Base-by-base conservation (phyloP, 1,139 yeast genomes). In the Pichia norvegensis region DNA sequence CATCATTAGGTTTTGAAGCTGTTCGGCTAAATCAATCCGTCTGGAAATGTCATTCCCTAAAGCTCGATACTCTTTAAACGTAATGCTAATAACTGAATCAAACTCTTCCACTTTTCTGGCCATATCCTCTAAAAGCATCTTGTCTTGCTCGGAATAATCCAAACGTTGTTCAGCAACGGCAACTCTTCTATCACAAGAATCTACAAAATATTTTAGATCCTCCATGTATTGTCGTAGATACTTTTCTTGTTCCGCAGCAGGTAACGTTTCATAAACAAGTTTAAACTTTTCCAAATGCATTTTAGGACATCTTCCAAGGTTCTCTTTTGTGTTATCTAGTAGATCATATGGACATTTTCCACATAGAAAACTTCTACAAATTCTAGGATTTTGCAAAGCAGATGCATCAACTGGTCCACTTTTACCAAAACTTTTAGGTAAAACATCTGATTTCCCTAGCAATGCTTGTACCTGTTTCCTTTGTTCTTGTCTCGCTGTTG, bases 281-380 rank as follows among this genome's bases (percentile, higher is more conserved):
- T 80, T 84, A 59, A 82, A 80, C 55, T 84, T 84, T 55, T 86
- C 92, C 35, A 80, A 64, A 62, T 90, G 97, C 22, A 82, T 66
- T 55, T 74, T 77, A 1, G 90, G 87, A 61, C 97, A 90, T 47
- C 73, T 73, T 1, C 97, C 96, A 49, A 85, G 63, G 60, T 85
- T 88, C 59, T 85, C 86, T 62, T 87, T 88, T 16, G 97, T 85
- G 6, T 87, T 87, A 16, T 75, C 74, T 59, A 90, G 84, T 47
- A 90, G 63, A 56, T 88, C 96, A 62, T 85, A 85, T 0, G 95
- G 94, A 57, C 97, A 90, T n/a, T 78, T 76, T 1, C 95, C 96
- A 8, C 87, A 87, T 16, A 92, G 63, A 61, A 81, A 90, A 25
- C 86, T 72, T 60, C 85, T 84, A 63, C 97, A 90, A 13, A 88